phyloP scores from a whole-genome alignment of 2,329 filamentous ascomycete genomes.

The Cladophialophora carrionii region DNA sequence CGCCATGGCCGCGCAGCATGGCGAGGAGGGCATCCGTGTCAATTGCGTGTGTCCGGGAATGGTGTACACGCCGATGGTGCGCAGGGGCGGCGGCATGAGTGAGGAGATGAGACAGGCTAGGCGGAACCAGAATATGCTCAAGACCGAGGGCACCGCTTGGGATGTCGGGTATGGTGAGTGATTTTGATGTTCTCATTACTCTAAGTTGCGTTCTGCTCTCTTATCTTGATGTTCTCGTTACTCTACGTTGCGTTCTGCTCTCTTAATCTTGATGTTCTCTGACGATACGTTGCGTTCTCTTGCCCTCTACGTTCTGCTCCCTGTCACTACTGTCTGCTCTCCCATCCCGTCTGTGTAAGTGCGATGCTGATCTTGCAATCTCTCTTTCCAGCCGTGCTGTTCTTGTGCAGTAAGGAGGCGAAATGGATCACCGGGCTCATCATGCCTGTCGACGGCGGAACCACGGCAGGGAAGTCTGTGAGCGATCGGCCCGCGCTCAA shows the following conservation, averaged over 20 bases:
- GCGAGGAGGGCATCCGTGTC: slow-evolving; percentile 51
- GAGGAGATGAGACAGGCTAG: slow-evolving; percentile 39
- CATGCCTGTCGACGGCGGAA: slow-evolving; percentile 28
- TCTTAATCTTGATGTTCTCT: too few relatives aligned
- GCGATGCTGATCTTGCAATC: neutral
- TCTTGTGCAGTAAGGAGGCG: slow-evolving; percentile 25
- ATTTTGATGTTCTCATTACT: neutral
- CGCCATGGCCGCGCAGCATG: slow-evolving; percentile 58
- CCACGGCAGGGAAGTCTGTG: slow-evolving; percentile 22
- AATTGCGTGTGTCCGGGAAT: slow-evolving; percentile 56
- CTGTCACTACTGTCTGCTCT: too few relatives aligned
- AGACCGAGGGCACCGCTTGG: slow-evolving; percentile 28
- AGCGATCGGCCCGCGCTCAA: slow-evolving; percentile 18
- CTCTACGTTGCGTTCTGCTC: neutral
- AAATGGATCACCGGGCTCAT: slow-evolving; percentile 29
- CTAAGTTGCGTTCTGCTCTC: neutral
- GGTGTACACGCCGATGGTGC: slow-evolving; percentile 35
- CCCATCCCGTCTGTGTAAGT: too few relatives aligned
- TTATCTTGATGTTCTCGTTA: neutral
- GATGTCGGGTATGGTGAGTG: slow-evolving; percentile 18
- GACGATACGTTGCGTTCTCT: too few relatives aligned
- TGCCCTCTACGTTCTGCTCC: too few relatives aligned
- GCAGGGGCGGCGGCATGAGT: slow-evolving; percentile 37
- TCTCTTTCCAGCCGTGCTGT: slow-evolving; percentile 11
- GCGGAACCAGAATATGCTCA: slow-evolving; percentile 39